These are phyloP conservation scores for Chlorella sp. DNA, from an alignment of 139 green algal species.

Conservation along the genomic window DNA sequence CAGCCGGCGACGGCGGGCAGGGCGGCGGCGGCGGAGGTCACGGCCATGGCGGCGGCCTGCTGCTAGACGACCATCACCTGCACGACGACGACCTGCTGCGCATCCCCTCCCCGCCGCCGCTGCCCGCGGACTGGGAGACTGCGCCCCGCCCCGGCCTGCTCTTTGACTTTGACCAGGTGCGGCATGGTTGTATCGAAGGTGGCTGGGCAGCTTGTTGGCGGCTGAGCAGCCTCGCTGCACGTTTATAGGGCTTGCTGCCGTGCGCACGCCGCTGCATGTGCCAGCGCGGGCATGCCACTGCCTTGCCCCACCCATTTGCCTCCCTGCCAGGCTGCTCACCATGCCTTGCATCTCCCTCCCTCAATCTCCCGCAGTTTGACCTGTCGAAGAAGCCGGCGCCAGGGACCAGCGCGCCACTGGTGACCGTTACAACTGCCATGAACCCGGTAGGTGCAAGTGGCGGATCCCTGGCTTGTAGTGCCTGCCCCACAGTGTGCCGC, in stretches of 20 bases:
- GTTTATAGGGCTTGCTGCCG: too few species aligned
- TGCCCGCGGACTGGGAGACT: constrained; percentile 46
- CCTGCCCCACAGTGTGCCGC: too few species aligned
- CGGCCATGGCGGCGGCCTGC: neutral
- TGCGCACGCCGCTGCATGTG: too few species aligned
- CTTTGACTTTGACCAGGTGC: constrained; percentile 54
- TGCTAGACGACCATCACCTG: neutral
- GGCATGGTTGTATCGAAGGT: too few species aligned
- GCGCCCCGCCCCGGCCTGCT: constrained; percentile 21
- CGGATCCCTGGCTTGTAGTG: too few species aligned
- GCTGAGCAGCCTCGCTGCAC: too few species aligned
- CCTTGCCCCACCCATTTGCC: too few species aligned
- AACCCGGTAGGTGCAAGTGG: neutral
- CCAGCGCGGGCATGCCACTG: too few species aligned
- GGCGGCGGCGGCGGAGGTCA: neutral
- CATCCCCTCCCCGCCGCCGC: constrained; percentile 47
- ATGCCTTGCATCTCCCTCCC: too few species aligned
- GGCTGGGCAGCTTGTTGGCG: too few species aligned
- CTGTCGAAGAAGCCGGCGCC: too few species aligned
- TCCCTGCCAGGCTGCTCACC: too few species aligned
- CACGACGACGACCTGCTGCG: constrained; percentile 20
- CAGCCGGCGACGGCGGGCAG: neutral
- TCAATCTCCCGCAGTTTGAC: neutral
- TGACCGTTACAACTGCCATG: constrained; percentile 50
- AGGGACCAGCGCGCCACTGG: constrained; percentile 29